Evolutionary conservation across 225 moss, liverwort and hornwort genomes (phyloP).

Genomic region (Physcomitrellopsis africana): DNA sequence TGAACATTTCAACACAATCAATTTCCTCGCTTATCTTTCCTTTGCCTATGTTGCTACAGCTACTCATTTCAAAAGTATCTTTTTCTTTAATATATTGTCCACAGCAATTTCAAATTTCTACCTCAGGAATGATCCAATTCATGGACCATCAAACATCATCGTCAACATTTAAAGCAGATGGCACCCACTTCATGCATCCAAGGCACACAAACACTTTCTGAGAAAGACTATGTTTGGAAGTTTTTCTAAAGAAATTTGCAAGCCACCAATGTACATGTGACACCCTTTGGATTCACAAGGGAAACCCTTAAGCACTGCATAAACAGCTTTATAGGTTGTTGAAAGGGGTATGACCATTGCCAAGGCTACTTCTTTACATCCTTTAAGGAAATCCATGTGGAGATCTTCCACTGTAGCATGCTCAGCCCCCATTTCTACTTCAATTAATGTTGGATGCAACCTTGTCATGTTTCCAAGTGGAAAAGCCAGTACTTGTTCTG

Average conservation of each 20-base stretch:
- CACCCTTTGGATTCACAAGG: constrained; percentile 33
- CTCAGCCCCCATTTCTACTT: constrained; percentile 27
- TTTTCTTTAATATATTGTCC: constrained; percentile 32
- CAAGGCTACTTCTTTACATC: constrained; percentile 39
- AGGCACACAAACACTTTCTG: constrained; percentile 33
- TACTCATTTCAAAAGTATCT: constrained; percentile 34
- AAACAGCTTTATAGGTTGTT: constrained; percentile 30
- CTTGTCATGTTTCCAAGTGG: constrained; percentile 43
- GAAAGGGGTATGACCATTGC: constrained; percentile 34
- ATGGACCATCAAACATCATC: constrained; percentile 45
- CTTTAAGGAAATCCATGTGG: constrained; percentile 39
- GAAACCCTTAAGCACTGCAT: constrained; percentile 35
- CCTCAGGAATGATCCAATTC: constrained; percentile 40
- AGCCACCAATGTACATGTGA: constrained; percentile 44
- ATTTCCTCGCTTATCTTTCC: constrained; percentile 32
- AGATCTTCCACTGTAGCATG: constrained; percentile 30
- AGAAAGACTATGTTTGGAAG: constrained; percentile 32
- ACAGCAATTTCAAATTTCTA: constrained; percentile 39
- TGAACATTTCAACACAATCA: constrained; percentile 41
- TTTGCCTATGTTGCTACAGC: constrained; percentile 35
- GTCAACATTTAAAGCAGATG: constrained; percentile 26
- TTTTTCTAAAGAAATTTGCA: constrained; percentile 36
- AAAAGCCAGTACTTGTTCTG: constrained; percentile 32
- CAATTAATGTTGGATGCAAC: constrained; percentile 31
- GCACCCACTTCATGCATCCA: constrained; percentile 36